phyloP scores from a whole-genome alignment of 1,284 basidiomycete species.

The Hortiboletus rubellus region DNA sequence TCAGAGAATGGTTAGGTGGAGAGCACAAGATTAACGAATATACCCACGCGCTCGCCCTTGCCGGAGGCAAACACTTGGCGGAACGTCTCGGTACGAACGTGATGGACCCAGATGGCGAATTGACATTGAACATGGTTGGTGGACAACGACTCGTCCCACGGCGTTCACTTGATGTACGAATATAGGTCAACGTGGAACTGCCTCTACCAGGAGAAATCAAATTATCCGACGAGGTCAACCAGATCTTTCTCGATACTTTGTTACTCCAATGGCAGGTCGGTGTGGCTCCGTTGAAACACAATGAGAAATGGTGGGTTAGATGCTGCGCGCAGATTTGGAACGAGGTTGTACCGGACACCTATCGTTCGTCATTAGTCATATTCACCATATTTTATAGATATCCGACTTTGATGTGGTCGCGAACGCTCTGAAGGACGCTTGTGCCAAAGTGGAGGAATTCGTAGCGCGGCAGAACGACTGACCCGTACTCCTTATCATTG shows the following conservation, averaged over 20 bases:
- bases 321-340: slow-evolving; percentile 74
- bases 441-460: slow-evolving; percentile 19
- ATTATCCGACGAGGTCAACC: slow-evolving; percentile 12
- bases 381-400: slow-evolving; percentile 17
- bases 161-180: neutral
- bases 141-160: neutral
- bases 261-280: slow-evolving; percentile 42
- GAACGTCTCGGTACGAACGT: slow-evolving; percentile 65
- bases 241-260: slow-evolving; percentile 40
- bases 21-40: slow-evolving; percentile 79
- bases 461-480: slow-evolving; percentile 2
- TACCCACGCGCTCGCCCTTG: slow-evolving; percentile 70
- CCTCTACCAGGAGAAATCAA: slow-evolving; percentile 46
- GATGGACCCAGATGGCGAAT: slow-evolving; percentile 60
- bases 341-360: slow-evolving; percentile 49
- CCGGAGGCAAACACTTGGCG: slow-evolving; percentile 68
- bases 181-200: slow-evolving; percentile 53
- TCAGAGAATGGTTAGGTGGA: slow-evolving; percentile 80
- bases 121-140: slow-evolving; percentile 75
- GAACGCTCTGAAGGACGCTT: slow-evolving; percentile 27
- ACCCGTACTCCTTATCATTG: neutral
- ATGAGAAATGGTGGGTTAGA: slow-evolving; percentile 68
- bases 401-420: slow-evolving; percentile 35
- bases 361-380: neutral
- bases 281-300: slow-evolving; percentile 49